phyloP scores from a whole-genome alignment of 306 rosid genomes.

The Vicia sativa region DNA sequence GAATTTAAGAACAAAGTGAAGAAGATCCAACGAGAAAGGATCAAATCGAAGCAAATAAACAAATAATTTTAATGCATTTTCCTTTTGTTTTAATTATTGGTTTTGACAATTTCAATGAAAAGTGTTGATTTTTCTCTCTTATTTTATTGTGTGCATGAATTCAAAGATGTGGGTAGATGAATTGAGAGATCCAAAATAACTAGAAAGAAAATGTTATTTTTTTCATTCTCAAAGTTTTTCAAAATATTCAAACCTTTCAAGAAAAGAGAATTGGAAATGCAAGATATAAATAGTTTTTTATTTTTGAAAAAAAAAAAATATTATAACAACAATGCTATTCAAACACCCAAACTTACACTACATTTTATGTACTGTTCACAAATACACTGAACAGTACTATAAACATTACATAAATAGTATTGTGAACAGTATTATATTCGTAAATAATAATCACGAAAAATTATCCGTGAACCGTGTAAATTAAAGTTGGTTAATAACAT shows the following conservation, averaged over 20 bases:
- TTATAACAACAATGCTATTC: too few relatives aligned
- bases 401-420: too few relatives aligned
- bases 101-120: constrained; percentile 34
- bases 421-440: too few relatives aligned
- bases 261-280: background rate
- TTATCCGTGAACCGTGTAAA: too few relatives aligned
- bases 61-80: constrained; percentile 34
- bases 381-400: too few relatives aligned
- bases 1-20: constrained; percentile 14
- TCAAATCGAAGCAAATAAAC: constrained; percentile 44
- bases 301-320: too few relatives aligned
- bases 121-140: background rate
- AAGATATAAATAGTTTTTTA: background rate
- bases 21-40: constrained; percentile 20
- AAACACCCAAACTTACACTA: too few relatives aligned
- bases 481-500: too few relatives aligned
- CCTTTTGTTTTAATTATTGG: constrained; percentile 7
- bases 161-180: constrained; percentile 13
- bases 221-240: background rate
- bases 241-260: background rate
- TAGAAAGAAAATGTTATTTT: constrained; percentile 4
- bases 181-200: constrained; percentile 11
- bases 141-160: constrained; percentile 4
- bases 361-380: too few relatives aligned
- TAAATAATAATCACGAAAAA: too few relatives aligned